Conservation (phyloP, 2,329 filamentous ascomycete species). For the Teratosphaeria destructans region DNA sequence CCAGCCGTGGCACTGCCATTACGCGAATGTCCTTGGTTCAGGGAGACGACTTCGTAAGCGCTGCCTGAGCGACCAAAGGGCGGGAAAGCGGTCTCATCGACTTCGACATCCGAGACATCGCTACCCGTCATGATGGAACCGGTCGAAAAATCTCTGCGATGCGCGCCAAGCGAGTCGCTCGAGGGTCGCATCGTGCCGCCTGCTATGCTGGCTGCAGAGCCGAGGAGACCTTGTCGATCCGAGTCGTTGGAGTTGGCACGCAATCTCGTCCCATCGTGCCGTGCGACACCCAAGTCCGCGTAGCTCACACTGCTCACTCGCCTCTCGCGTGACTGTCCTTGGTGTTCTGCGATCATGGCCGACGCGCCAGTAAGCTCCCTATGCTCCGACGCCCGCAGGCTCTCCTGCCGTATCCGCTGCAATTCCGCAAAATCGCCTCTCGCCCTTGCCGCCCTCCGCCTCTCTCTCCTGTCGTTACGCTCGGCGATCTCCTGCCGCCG, state of each 20-base stretch:
- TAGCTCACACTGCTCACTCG: slow-evolving; percentile 68
- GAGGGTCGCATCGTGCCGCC: slow-evolving; percentile 20
- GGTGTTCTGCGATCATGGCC: slow-evolving; percentile 48
- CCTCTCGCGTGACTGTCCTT: slow-evolving; percentile 51
- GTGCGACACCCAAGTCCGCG: slow-evolving; percentile 62
- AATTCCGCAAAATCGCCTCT: slow-evolving; percentile 60
- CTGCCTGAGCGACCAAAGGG: slow-evolving; percentile 24
- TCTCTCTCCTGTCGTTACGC: slow-evolving; percentile 62
- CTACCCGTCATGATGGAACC: slow-evolving; percentile 15
- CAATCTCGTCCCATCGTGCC: slow-evolving; percentile 66
- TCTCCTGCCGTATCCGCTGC: slow-evolving; percentile 50
- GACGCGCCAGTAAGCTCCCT: slow-evolving; percentile 28
- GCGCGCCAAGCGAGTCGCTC: slow-evolving; percentile 20
- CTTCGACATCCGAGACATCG: slow-evolving; percentile 21
- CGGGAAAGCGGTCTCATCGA: slow-evolving; percentile 11
- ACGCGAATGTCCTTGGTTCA: slow-evolving; percentile 29
- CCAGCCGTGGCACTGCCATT: slow-evolving; percentile 12
- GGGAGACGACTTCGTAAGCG: slow-evolving; percentile 34
- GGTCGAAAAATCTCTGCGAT: slow-evolving; percentile 32
- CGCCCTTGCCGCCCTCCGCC: slow-evolving; percentile 60
- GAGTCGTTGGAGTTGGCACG: slow-evolving; percentile 64
- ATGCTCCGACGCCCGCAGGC: slow-evolving; percentile 40
- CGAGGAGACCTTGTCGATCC: slow-evolving; percentile 61
- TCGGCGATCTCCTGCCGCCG: slow-evolving; percentile 66
- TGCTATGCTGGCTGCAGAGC: slow-evolving; percentile 53